Evolutionary conservation across 2,329 filamentous ascomycete species (phyloP), one percentile per base, ranked within the genome.

Genomic region (Epichloe hybrida): DNA sequence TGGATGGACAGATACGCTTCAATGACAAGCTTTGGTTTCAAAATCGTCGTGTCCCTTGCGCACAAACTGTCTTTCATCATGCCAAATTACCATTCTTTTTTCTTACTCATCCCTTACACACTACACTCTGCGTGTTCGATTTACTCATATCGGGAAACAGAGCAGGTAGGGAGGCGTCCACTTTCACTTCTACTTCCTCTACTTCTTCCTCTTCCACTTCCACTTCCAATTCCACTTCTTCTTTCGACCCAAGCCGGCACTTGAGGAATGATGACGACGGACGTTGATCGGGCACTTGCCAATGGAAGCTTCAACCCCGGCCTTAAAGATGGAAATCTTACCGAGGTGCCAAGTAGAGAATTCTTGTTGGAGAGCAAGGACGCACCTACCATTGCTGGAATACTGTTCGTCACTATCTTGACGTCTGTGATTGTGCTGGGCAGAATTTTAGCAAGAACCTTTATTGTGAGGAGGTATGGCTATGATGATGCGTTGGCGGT

Each of bases 281-380:
- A 64, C 43, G 59, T 64, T 40, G 39, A 54, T 12, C 53, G 61
- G 49, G 68, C 68, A 40, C 61, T 69, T 45, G 63, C 61, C 27
- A 31, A 31, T 31, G 27, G 27, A 9, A 31, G 8, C 27, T 31
- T 31, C 27, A 3, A 31, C 27, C 27, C 8, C 8, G 27, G 27
- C 27, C 27, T 31, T 9, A 31, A 31, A 13, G 61, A 60, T 38
- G 68, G 67, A 35, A 58, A 58, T 8, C 62, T 72, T 15, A 68
- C 68, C 2, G 53, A 62, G 0, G 59, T 50, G 17, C 57, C 70
- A 47, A 64, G 64, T 1, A 59, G 60, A 13, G 62, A 54, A 1
- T 67, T 64, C 47, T 61, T 72, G 41, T 61, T 63, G 50, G 57
- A 71, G 55, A 64, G 58, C 48, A 64, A 59, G 34, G 69, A 72